Evolutionary conservation across 2,329 filamentous ascomycete genomes (phyloP), one percentile per base, ranked within the genome.

Genomic region (Cylindrodendrum hubeiense): DNA sequence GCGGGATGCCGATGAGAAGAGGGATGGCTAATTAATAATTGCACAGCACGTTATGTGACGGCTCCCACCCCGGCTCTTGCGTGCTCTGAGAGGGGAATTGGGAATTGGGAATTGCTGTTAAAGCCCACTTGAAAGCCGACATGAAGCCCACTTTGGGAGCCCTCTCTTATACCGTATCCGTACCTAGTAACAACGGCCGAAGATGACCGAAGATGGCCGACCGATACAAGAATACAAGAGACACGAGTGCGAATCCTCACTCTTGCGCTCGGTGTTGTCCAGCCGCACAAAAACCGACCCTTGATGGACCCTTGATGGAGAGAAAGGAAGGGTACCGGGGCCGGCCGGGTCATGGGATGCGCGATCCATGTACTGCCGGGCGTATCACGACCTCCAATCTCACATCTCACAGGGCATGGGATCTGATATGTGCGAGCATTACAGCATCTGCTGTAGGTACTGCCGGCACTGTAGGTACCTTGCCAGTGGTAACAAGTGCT

Each of bases 11-110:
- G 54, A 44, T 22, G 34, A 8, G 37, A n/a, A 22, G 21, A 41
- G 43, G 7, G 26, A 17, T n/a, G 37, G 26, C 33, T 49, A 34
- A 62, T 62, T 41, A 39, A 21, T 22, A 59, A 58, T 53, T 39
- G 19, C 13, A 19, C n/a, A 12, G n/a, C n/a, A 44, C 33, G 49
- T 53, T 53, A 19, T 41, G 61, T 64, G 61, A 49, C 50, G 55
- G 26, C 50, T 50, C 43, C 43, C 26, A 54, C 33, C 49, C 55
- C 43, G 41, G 61, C 43, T 60, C 61, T 64, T 64, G 61, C 61
- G 61, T 64, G 61, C 61, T 64, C 55, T 60, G 55, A 37, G 33
- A 54, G 26, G 37, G 22, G 19, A 8, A 52, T 21, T 53, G 55
- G 28, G 24, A n/a, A 50, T 21, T 28, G 37, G 41, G n/a, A 55